Base-by-base conservation (phyloP, 2,329 filamentous ascomycete species). In the Colletotrichum lentis region DNA sequence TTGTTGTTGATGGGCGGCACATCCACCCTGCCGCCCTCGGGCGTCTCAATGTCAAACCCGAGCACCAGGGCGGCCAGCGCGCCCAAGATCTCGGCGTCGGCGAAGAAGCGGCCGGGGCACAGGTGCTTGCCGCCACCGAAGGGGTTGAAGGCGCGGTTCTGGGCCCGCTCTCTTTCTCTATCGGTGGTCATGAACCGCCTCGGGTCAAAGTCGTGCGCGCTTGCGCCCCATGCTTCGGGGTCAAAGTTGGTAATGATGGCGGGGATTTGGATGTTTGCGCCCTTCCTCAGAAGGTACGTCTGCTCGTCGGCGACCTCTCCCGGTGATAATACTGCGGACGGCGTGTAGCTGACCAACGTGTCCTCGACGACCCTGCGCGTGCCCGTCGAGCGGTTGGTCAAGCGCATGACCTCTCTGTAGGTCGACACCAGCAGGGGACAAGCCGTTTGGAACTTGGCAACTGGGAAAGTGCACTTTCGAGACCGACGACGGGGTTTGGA, bases 81-180 rank as follows among this genome's bases (percentile, higher is more conserved):
- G 3, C 71, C 74, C 54, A 76, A 57, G 41, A 72, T 76, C 69
- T 80, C 78, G 0, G 75, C 67, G 18, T 73, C 62, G 3, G 78
- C 77, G 56, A 79, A 77, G 35, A 75, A 74, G 0, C 77, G 69
- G 0, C 77, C 77, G 0, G 77, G 77, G n/a, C 77, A 79, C 0
- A 78, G 73, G 54, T 77, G 72, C 20, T 71, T 75, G 1, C 77
- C 77, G 20, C 77, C 76, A 6, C 77, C 77, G 50, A 79, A 78
- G 0, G 77, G 74, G 2, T 75, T 72, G 20, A 73, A 69, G 18
- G 75, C 72, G 2, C 65, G 72, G 35, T 44, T 66, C 5, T 73
- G 67, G 5, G 71, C 54, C 12, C 64, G 71, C 64, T 72, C 75
- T 22, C 73, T 72, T 3, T 74, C 74, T 6, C 58, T 54, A 0